Base-by-base conservation (phyloP, 2,329 filamentous ascomycete species). In the Immersiporthe knoxdaviesiana region DNA sequence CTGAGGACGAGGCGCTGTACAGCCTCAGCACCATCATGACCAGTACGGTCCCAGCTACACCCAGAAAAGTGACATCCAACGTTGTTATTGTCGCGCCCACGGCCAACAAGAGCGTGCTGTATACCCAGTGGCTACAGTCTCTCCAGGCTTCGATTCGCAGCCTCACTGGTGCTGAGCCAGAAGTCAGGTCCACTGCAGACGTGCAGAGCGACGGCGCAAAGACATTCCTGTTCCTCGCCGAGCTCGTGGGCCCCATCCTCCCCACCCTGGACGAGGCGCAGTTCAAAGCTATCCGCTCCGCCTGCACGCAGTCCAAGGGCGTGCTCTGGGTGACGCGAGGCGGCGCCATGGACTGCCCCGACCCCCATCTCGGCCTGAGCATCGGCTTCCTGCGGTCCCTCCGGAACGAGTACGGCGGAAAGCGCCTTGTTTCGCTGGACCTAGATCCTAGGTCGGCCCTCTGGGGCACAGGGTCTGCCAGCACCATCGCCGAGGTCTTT, bases 401-500 rank as follows among this genome's bases (percentile, higher is more conserved):
- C 24, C 73, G 76, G 12, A 75, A 72, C 8, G 76, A 78, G 64
- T 66, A 73, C 71, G n/a, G 59, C 2, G 71, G 73, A 44, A 47
- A 72, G 66, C 54, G 69, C 32, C 68, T 73, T 72, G n/a, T 74
- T 47, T 73, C 75, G 0, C 68, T 78, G 12, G 76, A 78, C 50
- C 68, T 77, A n/a, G 76, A 76, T 58, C 74, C 75, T 14, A 56
- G 18, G 27, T 30, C 52, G 4, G 52, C 52, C 14, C 24, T 56
- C 24, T 56, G 52, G 52, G 32, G 52, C 52, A 56, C 52, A 30
- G 52, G 52, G 27, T 56, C 52, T 56, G 52, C 52, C 27, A 30
- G 27, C 27, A 56, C 52, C 24, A 18, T 56, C 52, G 52, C 52
- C 14, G 52, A 56, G 52, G 52, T 56, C 27, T 56, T 56, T 32